Base-by-base conservation (phyloP, 768 basidiomycete species). In the Suillus americanus region DNA sequence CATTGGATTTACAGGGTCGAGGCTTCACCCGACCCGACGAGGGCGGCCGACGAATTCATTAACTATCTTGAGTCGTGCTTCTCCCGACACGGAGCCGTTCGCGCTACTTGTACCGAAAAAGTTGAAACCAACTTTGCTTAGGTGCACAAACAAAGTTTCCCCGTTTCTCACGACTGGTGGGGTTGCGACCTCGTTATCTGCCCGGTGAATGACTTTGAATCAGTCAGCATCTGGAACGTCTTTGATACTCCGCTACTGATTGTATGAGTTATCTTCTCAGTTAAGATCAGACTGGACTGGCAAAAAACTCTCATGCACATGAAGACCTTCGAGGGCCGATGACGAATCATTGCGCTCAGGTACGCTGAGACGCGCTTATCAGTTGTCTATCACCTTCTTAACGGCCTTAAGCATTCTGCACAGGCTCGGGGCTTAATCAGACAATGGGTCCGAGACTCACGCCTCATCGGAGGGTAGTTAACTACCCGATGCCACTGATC, bases 361-460 rank as follows among this genome's bases (percentile, higher is more conserved):
- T 59, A 62, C 62, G 25, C 9, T n/a, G 2, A 33, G 12, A 10
- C 5, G 37, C 62, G 62, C 41, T 25, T 62, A 62, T 62, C 56
- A 62, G 8, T 60, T 5, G 50, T 57, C 60, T 60, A 59, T 62
- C 62, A 59, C 38, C 55, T 62, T 37, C 62, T 59, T 20, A 59
- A 20, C 57, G 57, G 57, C 57, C 54, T 62, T 59, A 41, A 60
- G 51, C 62, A 3, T 62, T 23, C 61, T 53, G n/a, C 51, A 60
- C 62, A 37, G 51, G 18, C 53, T 55, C 10, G 61, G 48, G 30
- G 16, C 28, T 40, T 59, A 9, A 59, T 57, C 56, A 25, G 25
- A 12, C 23, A 38, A 6, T 40, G 25, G 56, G 5, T 41, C 40
- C 9, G 57, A 20, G 18, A 28, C 25, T 20, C 40, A 18, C 57